Conservation (phyloP, 2,329 filamentous ascomycete genomes). For the Fusarium irregulare region DNA sequence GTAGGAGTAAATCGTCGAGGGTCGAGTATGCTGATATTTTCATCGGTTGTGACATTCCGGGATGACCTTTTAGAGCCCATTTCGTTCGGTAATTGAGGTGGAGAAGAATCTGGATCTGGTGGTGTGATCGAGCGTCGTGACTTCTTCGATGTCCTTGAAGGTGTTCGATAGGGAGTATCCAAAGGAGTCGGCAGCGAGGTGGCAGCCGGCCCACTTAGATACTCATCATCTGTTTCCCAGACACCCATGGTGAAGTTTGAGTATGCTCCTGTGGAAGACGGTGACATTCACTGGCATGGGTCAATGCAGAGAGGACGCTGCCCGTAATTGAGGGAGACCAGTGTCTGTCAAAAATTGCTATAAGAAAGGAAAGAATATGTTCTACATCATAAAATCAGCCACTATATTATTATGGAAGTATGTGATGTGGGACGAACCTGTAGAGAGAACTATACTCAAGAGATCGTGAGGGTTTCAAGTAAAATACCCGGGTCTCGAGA, state of each 20-base stretch:
- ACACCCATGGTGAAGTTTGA: slow-evolving; percentile 59
- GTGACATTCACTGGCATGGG: background rate
- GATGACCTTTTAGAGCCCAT: slow-evolving; percentile 63
- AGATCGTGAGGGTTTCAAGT: background rate
- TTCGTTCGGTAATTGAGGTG: slow-evolving; percentile 60
- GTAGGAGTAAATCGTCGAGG: slow-evolving; percentile 95
- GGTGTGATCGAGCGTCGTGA: slow-evolving; percentile 77
- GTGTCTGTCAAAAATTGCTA: background rate
- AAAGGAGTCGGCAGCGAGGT: slow-evolving; percentile 75
- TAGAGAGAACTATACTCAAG: background rate
- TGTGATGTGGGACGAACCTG: background rate
- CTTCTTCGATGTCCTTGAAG: slow-evolving; percentile 70
- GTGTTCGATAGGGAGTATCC: slow-evolving; percentile 78
- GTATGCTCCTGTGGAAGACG: background rate
- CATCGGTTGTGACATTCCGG: slow-evolving; percentile 71
- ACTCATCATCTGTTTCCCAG: slow-evolving; percentile 74
- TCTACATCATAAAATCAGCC: background rate
- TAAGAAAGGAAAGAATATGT: background rate
- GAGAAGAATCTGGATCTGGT: slow-evolving; percentile 67
- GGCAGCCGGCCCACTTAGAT: slow-evolving; percentile 62
- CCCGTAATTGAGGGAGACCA: background rate
- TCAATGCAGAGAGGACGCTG: background rate
- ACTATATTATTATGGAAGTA: background rate
- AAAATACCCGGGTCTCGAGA: background rate
- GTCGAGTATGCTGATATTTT: slow-evolving; percentile 80